These are phyloP conservation scores for Rhodotorula sp. DNA, from an alignment of 1,284 basidiomycete genomes.

Conservation along the genomic window DNA sequence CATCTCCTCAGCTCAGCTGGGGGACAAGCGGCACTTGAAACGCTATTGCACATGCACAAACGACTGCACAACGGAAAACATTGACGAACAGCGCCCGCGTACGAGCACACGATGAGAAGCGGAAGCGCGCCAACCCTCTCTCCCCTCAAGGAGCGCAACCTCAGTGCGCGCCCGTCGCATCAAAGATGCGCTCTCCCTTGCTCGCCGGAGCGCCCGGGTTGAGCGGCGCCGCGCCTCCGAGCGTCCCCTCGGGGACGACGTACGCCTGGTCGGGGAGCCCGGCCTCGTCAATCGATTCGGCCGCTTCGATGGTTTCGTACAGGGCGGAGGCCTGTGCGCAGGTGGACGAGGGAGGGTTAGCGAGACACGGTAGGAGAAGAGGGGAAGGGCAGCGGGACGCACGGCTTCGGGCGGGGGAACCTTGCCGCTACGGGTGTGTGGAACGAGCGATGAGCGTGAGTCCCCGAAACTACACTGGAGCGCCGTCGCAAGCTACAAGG, in stretches of 20 bases:
- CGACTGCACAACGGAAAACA: too few species aligned
- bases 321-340: constrained; percentile 66
- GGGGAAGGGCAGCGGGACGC: background rate
- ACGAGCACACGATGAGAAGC: too few species aligned
- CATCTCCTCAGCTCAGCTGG: too few species aligned
- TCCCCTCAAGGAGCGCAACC: background rate
- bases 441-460: background rate
- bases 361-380: too few species aligned
- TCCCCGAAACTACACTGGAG: background rate
- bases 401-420: constrained; percentile 91
- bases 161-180: constrained; percentile 16
- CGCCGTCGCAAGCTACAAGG: background rate
- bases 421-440: constrained; percentile 59
- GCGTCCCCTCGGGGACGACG: constrained; percentile 33
- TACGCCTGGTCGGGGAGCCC: constrained; percentile 39
- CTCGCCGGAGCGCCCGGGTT: background rate
- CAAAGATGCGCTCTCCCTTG: constrained; percentile 19
- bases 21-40: too few species aligned
- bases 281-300: constrained; percentile 38
- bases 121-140: background rate
- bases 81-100: too few species aligned
- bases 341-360: background rate
- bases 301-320: constrained; percentile 87
- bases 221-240: constrained; percentile 21
- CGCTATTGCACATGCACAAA: too few species aligned